phyloP scores from a whole-genome alignment of 345 rosid species.

The Eucalyptus dawsonii region DNA sequence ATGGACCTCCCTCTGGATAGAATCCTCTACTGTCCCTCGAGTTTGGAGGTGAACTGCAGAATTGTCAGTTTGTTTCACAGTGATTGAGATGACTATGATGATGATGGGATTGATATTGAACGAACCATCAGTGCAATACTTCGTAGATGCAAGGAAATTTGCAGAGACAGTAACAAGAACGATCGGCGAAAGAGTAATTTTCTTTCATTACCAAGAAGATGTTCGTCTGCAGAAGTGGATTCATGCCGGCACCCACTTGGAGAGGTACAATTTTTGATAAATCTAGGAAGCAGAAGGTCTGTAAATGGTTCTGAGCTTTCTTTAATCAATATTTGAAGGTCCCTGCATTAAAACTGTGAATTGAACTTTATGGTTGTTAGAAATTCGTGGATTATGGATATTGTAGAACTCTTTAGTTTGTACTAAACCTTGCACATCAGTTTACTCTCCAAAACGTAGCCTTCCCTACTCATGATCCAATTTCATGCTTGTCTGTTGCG shows the following conservation, averaged over 20 bases:
- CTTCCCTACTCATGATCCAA: not conserved
- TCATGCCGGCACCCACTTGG: constrained; percentile 49
- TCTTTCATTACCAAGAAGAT: constrained; percentile 67
- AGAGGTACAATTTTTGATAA: constrained; percentile 58
- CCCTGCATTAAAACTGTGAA: not conserved
- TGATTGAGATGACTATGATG: constrained; percentile 16
- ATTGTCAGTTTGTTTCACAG: constrained; percentile 27
- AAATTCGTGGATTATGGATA: not conserved
- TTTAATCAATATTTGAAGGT: not conserved
- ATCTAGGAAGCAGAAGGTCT: constrained; percentile 86
- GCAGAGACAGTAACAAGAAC: constrained; percentile 38
- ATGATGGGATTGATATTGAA: constrained; percentile 58
- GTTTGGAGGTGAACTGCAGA: constrained; percentile 75
- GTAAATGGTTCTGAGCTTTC: not conserved
- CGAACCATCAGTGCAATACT: constrained; percentile 59
- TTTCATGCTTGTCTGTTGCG: not conserved
- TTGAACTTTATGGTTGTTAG: not conserved
- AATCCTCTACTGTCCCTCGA: constrained; percentile 81
- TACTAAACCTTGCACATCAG: not conserved
- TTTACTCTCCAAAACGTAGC: not conserved
- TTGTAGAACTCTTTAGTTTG: not conserved
- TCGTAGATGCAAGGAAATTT: constrained; percentile 65
- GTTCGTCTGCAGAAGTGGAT: constrained; percentile 55
- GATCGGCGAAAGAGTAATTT: constrained; percentile 42
- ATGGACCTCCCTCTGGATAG: constrained; percentile 70